Evolutionary conservation across 495 filamentous ascomycete species (phyloP).

Genomic region (Neurospora africana): DNA sequence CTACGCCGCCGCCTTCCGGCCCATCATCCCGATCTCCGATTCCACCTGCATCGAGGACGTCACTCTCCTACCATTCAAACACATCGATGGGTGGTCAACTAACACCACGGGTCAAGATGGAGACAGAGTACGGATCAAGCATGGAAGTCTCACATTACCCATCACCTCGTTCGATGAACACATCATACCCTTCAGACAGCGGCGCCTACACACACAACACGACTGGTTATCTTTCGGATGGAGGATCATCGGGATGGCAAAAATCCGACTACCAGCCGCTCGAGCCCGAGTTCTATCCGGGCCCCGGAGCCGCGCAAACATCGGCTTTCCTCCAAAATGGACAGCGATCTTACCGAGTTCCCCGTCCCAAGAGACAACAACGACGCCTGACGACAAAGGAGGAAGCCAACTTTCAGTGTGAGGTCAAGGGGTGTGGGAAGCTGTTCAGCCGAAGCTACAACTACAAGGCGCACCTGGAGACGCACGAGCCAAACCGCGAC

Average conservation of each 20-base stretch:
- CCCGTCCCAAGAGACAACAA: constrained; percentile 33
- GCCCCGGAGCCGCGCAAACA: constrained; percentile 14
- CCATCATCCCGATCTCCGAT: constrained; percentile 35
- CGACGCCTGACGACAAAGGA: constrained; percentile 57
- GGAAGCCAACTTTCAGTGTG: constrained; percentile 68
- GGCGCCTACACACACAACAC: constrained; percentile 28
- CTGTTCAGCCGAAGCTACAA: constrained; percentile 84
- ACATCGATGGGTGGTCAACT: constrained; percentile 25
- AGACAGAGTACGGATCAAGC: constrained; percentile 32
- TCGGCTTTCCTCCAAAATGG: constrained; percentile 22
- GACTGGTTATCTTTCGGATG: constrained; percentile 39
- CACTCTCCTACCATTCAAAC: constrained; percentile 26
- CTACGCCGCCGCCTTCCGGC: constrained; percentile 31
- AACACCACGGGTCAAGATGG: constrained; percentile 43
- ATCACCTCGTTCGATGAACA: constrained; percentile 35
- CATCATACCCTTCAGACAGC: constrained; percentile 27
- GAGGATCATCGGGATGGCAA: constrained; percentile 36
- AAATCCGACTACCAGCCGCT: constrained; percentile 36
- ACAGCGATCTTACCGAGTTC: constrained; percentile 25
- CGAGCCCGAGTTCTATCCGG: constrained; percentile 32
- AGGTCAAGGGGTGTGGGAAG: constrained; percentile 59
- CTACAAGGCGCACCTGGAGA: constrained; percentile 82
- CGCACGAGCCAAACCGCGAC: constrained; percentile 66
- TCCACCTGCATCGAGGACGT: constrained; percentile 18
- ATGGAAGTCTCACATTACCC: constrained; percentile 37